phyloP scores from a whole-genome alignment of 441 rosid genomes.

The Flueggea neowawraea region DNA sequence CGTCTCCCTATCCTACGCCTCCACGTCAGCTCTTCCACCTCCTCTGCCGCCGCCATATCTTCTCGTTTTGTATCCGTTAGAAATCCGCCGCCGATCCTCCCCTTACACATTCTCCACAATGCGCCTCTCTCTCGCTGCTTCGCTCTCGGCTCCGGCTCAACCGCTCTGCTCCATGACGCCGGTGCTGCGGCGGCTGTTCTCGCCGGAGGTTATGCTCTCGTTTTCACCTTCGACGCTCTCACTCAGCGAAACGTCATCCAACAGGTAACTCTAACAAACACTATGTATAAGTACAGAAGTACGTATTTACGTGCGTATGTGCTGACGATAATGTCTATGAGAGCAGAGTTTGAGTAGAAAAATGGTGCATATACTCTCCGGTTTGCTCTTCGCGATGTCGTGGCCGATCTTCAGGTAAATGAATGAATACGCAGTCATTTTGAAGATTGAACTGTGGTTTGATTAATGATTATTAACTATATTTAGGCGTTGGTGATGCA shows the following conservation, averaged over 20 bases:
- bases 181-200: conserved; percentile 68
- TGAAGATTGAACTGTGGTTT: neutral
- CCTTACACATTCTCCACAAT: no score
- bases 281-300: no score
- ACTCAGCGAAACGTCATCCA: conserved; percentile 52
- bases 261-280: conserved; percentile 36
- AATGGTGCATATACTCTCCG: conserved; percentile 85
- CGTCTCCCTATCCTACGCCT: no score
- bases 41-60: no score
- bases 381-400: conserved; percentile 60
- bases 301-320: no score
- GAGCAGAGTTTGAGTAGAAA: conserved; percentile 81
- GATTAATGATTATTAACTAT: no score
- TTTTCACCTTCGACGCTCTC: conserved; percentile 59
- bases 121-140: no score
- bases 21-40: no score
- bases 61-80: no score
- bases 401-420: conserved; percentile 90
- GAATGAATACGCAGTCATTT: neutral
- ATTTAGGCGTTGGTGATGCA: no score
- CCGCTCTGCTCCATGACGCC: conserved; percentile 47
- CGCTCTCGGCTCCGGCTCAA: no score
- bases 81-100: no score
- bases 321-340: neutral
- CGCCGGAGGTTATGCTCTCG: conserved; percentile 68